phyloP scores from a whole-genome alignment of 179 eudicot genomes.

The Vitellaria paradoxa region DNA sequence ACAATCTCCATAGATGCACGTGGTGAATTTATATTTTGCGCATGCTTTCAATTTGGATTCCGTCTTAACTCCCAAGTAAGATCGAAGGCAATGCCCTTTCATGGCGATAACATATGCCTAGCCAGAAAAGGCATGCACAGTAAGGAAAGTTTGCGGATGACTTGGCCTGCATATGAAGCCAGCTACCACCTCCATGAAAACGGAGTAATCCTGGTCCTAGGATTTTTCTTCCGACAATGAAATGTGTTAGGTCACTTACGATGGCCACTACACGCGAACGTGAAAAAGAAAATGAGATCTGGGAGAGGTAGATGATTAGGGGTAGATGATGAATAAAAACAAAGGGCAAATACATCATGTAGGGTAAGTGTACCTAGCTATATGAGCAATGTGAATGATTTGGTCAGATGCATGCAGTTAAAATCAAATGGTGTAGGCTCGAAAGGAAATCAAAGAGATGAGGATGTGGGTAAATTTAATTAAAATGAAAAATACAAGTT shows the following conservation, averaged over 20 bases:
- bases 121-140: not conserved
- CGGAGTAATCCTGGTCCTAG: not conserved
- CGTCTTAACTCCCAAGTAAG: not conserved
- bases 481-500: too few relatives aligned
- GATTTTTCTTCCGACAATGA: not conserved
- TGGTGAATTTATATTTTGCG: not conserved
- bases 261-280: too few relatives aligned
- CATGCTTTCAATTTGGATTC: not conserved
- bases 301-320: too few relatives aligned
- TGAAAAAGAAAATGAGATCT: too few relatives aligned
- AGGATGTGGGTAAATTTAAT: too few relatives aligned
- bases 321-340: too few relatives aligned
- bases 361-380: too few relatives aligned
- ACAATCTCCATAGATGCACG: not conserved
- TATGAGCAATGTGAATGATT: too few relatives aligned
- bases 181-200: not conserved
- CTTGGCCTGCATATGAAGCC: not conserved
- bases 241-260: not conserved
- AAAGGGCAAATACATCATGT: too few relatives aligned
- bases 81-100: not conserved
- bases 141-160: not conserved
- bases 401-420: too few relatives aligned
- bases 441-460: too few relatives aligned
- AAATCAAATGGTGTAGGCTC: too few relatives aligned
- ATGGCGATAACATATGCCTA: constrained; percentile 8